Base-by-base conservation (phyloP, 495 filamentous ascomycete genomes). In the Bathelium albidoporum region DNA sequence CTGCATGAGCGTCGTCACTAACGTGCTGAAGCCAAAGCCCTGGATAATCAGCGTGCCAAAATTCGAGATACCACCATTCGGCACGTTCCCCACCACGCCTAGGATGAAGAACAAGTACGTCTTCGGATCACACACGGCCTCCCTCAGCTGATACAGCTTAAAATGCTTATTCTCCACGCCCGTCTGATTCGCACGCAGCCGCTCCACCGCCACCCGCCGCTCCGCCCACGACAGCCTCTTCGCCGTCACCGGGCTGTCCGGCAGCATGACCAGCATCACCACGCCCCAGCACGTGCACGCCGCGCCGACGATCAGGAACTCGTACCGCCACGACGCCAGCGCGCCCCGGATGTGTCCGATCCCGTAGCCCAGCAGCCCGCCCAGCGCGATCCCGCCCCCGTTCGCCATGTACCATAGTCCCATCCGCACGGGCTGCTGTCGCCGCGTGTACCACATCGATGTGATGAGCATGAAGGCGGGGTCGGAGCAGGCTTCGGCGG, bases 1-100 rank as follows among this genome's bases (percentile, higher is more conserved):
- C 72, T 85, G 75, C 67, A 84, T 71, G 7, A 80, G 71, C 0
- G 79, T 78, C 55, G 79, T 79, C 12, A 71, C 72, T 29, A 80
- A 72, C 0, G 82, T 82, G 0, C 77, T 79, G 65, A 82, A 87
- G 1, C 85, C 83, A 60, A 85, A 84, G 0, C 84, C 82, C 64
- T 86, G 71, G 63, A 87, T 85, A 58, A 87, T 82, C 20, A 86
- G 73, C 0, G 81, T 83, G 22, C 82, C 82, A 59, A 87, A 87
- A 52, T 85, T 86, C 3, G 77, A 79, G 44, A 88, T 82, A 1
- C 78, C 79, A 58, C 80, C 80, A 64, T 83, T 82, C 3, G 79
- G 77, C 52, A 81, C 75, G 64, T 80, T 80, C 62, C 78, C 78
- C 7, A 83, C 80, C 0, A 82, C 76, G 63, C 84, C 87, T 66